Conservation (phyloP, 345 rosid genomes). For the Lumnitzera racemosa region DNA sequence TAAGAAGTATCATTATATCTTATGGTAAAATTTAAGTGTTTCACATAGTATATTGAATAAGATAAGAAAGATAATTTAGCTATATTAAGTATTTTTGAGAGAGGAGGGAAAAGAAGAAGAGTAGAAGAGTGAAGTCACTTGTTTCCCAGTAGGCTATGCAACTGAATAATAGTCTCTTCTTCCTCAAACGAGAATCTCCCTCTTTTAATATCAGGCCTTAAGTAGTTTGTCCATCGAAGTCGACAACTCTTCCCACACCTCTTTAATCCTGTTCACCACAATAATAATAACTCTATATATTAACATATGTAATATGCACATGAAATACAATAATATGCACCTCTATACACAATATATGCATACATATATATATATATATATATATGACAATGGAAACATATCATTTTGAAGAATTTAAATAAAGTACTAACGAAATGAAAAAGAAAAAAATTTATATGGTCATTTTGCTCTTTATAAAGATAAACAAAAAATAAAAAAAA, state of each 20-base stretch:
- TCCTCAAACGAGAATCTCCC: slow-evolving; percentile 71
- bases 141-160: slow-evolving; percentile 72
- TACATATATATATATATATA: no score
- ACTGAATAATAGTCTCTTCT: slow-evolving; percentile 67
- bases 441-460: no score
- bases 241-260: slow-evolving; percentile 92
- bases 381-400: no score
- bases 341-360: no score
- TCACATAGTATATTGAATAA: background rate
- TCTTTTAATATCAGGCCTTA: slow-evolving; percentile 81
- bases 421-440: no score
- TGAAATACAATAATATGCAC: no score
- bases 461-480: no score
- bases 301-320: no score
- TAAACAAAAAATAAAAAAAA: no score
- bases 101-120: background rate
- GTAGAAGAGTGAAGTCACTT: slow-evolving; percentile 21
- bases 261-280: slow-evolving; percentile 19
- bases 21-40: background rate
- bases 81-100: background rate
- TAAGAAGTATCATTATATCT: no score
- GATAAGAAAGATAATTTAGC: no score
- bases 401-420: no score
- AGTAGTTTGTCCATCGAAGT: slow-evolving; percentile 83
- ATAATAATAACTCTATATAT: background rate